Base-by-base conservation (phyloP, 106 monocot species). In the Narthecium ossifragum region DNA sequence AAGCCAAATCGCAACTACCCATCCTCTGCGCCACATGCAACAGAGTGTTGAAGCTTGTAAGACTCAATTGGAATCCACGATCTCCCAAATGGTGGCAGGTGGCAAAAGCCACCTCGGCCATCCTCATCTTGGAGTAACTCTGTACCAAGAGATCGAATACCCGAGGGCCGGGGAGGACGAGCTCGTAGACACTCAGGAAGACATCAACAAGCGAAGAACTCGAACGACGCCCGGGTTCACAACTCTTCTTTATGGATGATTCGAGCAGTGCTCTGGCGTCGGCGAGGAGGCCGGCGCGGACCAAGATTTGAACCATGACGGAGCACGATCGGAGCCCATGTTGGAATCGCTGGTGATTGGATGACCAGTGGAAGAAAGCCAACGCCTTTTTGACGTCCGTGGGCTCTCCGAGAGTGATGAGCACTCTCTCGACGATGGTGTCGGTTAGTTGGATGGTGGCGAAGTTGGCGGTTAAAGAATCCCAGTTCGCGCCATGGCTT, bases 101-200 rank as follows among this genome's bases (percentile, higher is more conserved):
- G 40, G 75, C 73, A 26, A 86, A 65, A 32, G 83, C 83, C 15
- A 27, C 60, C 15, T 69, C 73, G 24, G 78, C 53, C 59, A 73
- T 58, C 51, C 70, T 61, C 68, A 75, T 10, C 55, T 74, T 86
- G 14, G 78, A 30, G 54, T 70, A 90, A 12, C 70, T 51, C 55
- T 78, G 71, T 9, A 87, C 53, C 10, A 96, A 45, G 22, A 90
- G 60, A 64, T 96, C 83, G 53, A 86, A 84, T n/a, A 78, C 84
- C 11, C 72, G 64, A 48, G 75, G 80, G 20, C 71, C 67, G 12
- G 85, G 60, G 22, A 62, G 54, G 13, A 51, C 37, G 4, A 46
- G 31, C 47, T 71, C 86, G 46, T 73, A 69, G 8, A 78, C 79
- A 57, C 31, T 21, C 38, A 74, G 26, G 37, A 84, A 67, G 23